Conservation (phyloP, 2,329 filamentous ascomycete genomes). For the Helminthosporium solani region DNA sequence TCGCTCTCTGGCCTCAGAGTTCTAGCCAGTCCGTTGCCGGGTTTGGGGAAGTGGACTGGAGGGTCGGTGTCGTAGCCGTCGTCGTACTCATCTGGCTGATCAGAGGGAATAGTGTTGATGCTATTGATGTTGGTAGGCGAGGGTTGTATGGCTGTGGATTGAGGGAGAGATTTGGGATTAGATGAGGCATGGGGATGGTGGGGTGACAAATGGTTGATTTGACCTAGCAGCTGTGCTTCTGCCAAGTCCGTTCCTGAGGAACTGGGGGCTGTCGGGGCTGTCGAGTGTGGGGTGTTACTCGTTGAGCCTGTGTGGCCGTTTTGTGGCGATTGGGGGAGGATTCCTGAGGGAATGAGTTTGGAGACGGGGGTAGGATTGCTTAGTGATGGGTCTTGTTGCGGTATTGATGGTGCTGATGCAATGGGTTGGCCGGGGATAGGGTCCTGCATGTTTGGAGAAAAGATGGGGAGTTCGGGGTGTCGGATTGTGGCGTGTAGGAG, state of each 20-base stretch:
- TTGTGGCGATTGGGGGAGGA: slow-evolving; percentile 33
- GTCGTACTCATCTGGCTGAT: slow-evolving; percentile 40
- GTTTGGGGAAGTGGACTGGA: slow-evolving; percentile 61
- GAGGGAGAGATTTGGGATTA: background rate
- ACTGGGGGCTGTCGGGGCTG: slow-evolving; percentile 17
- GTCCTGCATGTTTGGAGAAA: slow-evolving; percentile 45
- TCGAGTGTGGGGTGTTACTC: slow-evolving; percentile 21
- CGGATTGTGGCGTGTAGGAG: slow-evolving; percentile 62
- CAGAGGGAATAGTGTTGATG: slow-evolving; percentile 10
- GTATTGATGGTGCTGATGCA: slow-evolving; percentile 14
- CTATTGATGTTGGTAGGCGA: background rate
- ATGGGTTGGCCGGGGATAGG: slow-evolving; percentile 21
- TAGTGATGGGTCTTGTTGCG: slow-evolving; percentile 4
- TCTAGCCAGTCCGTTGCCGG: slow-evolving; percentile 60
- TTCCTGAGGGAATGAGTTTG: too few relatives aligned
- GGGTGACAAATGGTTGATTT: slow-evolving; percentile 19
- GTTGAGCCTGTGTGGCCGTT: slow-evolving; percentile 17
- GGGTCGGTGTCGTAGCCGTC: slow-evolving; percentile 57
- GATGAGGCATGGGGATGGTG: background rate
- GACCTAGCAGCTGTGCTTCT: slow-evolving; percentile 36
- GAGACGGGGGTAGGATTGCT: slow-evolving; percentile 13
- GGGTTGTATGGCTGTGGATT: background rate
- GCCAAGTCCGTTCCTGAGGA: slow-evolving; percentile 30
- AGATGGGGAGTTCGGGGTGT: slow-evolving; percentile 67
- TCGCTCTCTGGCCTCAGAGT: slow-evolving; percentile 58